These are phyloP conservation scores for Xylariaceae sp. DNA, from an alignment of 2,329 filamentous ascomycete species.

Conservation along the genomic window DNA sequence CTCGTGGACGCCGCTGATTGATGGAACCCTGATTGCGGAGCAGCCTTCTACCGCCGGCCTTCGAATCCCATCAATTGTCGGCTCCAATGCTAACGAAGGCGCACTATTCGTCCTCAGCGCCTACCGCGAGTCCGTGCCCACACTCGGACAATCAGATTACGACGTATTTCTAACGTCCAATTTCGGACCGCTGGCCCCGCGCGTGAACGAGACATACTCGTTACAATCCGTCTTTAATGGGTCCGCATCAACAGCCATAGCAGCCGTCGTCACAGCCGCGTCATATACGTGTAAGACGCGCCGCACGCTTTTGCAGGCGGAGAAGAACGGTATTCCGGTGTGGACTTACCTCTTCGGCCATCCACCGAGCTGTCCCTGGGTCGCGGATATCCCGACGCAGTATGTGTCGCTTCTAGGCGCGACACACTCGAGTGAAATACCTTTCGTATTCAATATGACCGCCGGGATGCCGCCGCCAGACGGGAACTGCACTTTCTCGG, in stretches of 20 bases:
- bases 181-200: conserved; percentile 30
- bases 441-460: conserved; percentile 35
- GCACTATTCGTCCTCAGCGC: conserved; percentile 30
- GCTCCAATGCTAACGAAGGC: conserved; percentile 29
- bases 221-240: conserved; percentile 21
- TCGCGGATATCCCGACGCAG: conserved; percentile 11
- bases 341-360: conserved; percentile 32
- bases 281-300: conserved; percentile 28
- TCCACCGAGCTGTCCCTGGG: conserved; percentile 30
- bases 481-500: conserved; percentile 31
- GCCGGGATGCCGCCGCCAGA: conserved; percentile 24
- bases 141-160: conserved; percentile 29
- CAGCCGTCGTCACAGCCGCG: conserved; percentile 20
- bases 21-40: conserved; percentile 30
- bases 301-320: conserved; percentile 18
- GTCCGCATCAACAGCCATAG: conserved; percentile 21
- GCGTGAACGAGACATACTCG: conserved; percentile 30
- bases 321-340: conserved; percentile 21
- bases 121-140: conserved; percentile 15
- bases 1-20: conserved; percentile 26
- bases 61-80: conserved; percentile 35
- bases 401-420: conserved; percentile 24
- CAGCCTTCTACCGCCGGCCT: conserved; percentile 31
- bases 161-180: conserved; percentile 30
- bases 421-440: conserved; percentile 36